phyloP scores from a whole-genome alignment of 1,284 basidiomycete genomes.

The Malassezia psittaci region DNA sequence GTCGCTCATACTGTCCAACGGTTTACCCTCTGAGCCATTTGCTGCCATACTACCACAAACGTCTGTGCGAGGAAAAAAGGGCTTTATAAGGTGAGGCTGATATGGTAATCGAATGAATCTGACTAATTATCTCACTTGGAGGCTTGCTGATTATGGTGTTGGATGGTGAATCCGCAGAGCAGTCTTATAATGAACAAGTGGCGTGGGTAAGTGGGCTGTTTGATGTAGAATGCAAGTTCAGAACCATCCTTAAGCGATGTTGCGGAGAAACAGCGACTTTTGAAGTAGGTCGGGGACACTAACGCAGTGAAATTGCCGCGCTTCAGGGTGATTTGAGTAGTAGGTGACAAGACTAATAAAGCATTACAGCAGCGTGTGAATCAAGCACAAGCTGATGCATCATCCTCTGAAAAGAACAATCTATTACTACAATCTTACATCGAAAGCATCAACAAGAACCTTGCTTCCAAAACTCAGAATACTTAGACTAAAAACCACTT shows the following conservation, averaged over 20 bases:
- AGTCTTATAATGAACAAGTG: conserved; percentile 5
- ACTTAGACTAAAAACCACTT: conserved; percentile 12
- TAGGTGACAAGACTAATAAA: conserved; percentile 11
- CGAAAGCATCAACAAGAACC: conserved; percentile 45
- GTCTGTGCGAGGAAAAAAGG: no score
- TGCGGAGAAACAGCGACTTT: conserved; percentile 42
- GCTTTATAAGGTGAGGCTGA: no score
- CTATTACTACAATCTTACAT: conserved; percentile 46
- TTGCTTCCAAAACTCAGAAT: conserved; percentile 30
- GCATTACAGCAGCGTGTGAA: conserved; percentile 33
- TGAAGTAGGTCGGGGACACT: conserved; percentile 25
- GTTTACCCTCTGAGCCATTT: neutral
- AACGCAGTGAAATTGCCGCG: conserved; percentile 31
- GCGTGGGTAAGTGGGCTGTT: conserved; percentile 8
- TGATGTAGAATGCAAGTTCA: conserved; percentile 8
- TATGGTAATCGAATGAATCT: neutral
- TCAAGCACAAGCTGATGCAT: conserved; percentile 39
- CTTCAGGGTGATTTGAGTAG: conserved; percentile 33
- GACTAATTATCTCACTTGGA: neutral
- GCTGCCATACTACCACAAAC: neutral
- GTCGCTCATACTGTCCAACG: conserved; percentile 13
- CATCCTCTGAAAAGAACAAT: conserved; percentile 43
- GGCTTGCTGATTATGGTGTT: neutral
- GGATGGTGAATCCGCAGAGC: neutral
- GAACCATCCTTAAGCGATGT: conserved; percentile 44